phyloP scores from a whole-genome alignment of 2,329 filamentous ascomycete genomes.

The Pyrenochaeta sp. region DNA sequence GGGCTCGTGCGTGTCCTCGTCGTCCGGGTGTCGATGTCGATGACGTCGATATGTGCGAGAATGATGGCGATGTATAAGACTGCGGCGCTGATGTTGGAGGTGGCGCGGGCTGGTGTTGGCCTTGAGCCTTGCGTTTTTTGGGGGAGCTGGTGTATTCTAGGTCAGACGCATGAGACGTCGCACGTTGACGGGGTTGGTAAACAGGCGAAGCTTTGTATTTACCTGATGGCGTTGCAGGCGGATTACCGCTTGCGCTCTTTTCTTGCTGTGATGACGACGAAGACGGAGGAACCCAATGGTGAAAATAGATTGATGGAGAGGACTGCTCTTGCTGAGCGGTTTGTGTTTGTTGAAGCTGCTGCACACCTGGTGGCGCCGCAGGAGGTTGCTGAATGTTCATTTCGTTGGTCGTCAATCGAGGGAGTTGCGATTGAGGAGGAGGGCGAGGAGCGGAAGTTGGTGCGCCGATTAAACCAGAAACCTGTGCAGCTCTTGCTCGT shows the following conservation, averaged over 20 bases:
- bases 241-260: slow-evolving; percentile 63
- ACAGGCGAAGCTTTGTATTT: slow-evolving; percentile 54
- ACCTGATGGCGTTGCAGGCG: slow-evolving; percentile 77
- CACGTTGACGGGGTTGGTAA: slow-evolving; percentile 57
- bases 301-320: slow-evolving; percentile 84
- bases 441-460: slow-evolving; percentile 54
- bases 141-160: slow-evolving; percentile 76
- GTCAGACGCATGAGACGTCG: slow-evolving; percentile 57
- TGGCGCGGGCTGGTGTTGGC: slow-evolving; percentile 59
- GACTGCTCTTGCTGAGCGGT: slow-evolving; percentile 66
- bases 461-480: slow-evolving; percentile 35
- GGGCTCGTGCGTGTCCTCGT: slow-evolving; percentile 68
- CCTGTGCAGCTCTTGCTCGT: slow-evolving; percentile 40
- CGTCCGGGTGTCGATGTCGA: slow-evolving; percentile 63
- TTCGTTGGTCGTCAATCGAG: slow-evolving; percentile 61
- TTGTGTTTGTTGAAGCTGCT: slow-evolving; percentile 57
- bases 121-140: slow-evolving; percentile 80
- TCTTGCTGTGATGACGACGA: slow-evolving; percentile 66
- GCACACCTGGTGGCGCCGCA: slow-evolving; percentile 46
- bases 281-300: slow-evolving; percentile 85
- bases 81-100: slow-evolving; percentile 59
- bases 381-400: slow-evolving; percentile 59
- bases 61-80: slow-evolving; percentile 57
- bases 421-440: slow-evolving; percentile 56
- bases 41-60: slow-evolving; percentile 64